Evolutionary conservation across 495 filamentous ascomycete genomes (phyloP).

Genomic region (Penicilliopsis zonata): DNA sequence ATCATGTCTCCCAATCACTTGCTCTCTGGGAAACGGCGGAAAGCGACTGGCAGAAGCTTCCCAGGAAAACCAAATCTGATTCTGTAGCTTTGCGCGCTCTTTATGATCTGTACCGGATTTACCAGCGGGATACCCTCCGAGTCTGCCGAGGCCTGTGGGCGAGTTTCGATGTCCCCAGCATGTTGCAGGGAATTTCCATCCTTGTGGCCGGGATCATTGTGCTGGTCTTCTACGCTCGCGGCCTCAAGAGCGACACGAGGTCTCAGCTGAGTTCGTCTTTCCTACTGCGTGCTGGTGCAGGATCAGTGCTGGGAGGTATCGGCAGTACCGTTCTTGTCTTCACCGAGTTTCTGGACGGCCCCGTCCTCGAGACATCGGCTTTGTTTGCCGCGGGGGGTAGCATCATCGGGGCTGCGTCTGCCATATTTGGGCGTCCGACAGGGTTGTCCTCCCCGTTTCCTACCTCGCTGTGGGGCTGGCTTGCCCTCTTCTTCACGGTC

Average conservation of each 20-base stretch:
- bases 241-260: conserved; percentile 36
- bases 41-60: conserved; percentile 25
- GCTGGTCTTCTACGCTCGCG: conserved; percentile 60
- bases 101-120: conserved; percentile 53
- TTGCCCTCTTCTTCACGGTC: conserved; percentile 67
- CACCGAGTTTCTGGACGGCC: conserved; percentile 12
- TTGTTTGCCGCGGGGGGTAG: conserved; percentile 48
- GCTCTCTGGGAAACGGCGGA: conserved; percentile 47
- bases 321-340: conserved; percentile 15
- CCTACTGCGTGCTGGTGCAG: conserved; percentile 28
- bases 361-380: conserved; percentile 16
- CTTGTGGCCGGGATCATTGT: conserved; percentile 53
- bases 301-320: conserved; percentile 28
- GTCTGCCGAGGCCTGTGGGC: conserved; percentile 86
- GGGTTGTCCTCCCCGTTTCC: conserved; percentile 52
- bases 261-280: conserved; percentile 40
- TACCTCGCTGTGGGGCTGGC: conserved; percentile 73
- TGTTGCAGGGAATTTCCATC: conserved; percentile 65
- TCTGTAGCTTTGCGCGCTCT: conserved; percentile 21
- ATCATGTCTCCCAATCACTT: conserved; percentile 39
- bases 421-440: conserved; percentile 37
- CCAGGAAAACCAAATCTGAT: conserved; percentile 27
- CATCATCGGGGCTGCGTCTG: conserved; percentile 45
- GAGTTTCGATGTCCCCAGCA: conserved; percentile 73
- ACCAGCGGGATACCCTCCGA: conserved; percentile 65